Conservation (phyloP, 805 yeast species). For the Tetrapisispora taiwanensis region DNA sequence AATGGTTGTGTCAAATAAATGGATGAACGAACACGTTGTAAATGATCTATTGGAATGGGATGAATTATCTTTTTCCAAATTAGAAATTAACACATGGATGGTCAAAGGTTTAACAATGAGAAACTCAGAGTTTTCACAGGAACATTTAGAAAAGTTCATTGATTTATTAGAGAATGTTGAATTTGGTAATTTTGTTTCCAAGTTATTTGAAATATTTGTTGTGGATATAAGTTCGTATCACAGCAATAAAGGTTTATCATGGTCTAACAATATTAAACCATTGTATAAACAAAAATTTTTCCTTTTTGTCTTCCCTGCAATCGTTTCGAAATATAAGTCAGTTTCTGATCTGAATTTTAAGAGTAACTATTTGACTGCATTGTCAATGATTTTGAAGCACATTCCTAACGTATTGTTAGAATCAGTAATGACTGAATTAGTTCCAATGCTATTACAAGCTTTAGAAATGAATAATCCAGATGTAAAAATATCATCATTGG, state of each 20-base stretch:
- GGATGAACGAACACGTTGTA: constrained; percentile 15
- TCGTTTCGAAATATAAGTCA: constrained; percentile 39
- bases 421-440: constrained; percentile 51
- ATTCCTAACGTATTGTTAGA: constrained; percentile 52
- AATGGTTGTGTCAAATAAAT: constrained; percentile 22
- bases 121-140: constrained; percentile 34
- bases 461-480: constrained; percentile 37
- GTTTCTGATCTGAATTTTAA: constrained; percentile 24
- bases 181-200: constrained; percentile 36
- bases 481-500: constrained; percentile 51
- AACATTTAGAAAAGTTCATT: constrained; percentile 30
- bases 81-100: constrained; percentile 61
- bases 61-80: constrained; percentile 15
- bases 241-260: constrained; percentile 34
- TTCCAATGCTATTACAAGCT: constrained; percentile 66
- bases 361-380: constrained; percentile 50
- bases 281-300: constrained; percentile 78
- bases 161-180: constrained; percentile 28
- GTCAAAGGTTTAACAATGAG: constrained; percentile 59
- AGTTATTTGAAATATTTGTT: constrained; percentile 52
- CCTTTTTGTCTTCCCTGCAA: constrained; percentile 43
- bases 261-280: constrained; percentile 48
- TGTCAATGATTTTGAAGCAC: constrained; percentile 57
- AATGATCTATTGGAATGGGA: constrained; percentile 9
- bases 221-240: constrained; percentile 55